These are phyloP conservation scores for Salix brachista DNA, from an alignment of 345 rosid species.

Conservation along the genomic window DNA sequence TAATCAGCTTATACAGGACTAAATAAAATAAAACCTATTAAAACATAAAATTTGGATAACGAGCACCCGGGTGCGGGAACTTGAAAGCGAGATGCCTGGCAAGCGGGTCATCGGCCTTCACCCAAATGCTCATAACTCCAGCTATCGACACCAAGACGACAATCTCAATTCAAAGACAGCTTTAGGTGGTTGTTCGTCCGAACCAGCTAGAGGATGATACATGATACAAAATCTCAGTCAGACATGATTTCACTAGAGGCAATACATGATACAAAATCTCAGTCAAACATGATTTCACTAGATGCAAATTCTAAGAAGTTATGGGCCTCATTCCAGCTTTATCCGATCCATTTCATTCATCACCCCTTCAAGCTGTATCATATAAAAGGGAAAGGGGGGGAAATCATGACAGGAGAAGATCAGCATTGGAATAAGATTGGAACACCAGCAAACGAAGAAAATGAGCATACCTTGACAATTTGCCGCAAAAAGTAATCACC, in stretches of 20 bases:
- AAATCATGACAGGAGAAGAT: neutral
- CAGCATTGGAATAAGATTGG: neutral
- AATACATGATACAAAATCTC: neutral
- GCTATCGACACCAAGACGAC: no score
- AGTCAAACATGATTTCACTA: neutral
- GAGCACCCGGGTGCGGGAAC: no score
- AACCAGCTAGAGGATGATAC: no score
- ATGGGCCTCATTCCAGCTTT: slow-evolving; percentile 55
- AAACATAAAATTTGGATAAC: no score
- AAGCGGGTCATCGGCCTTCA: no score
- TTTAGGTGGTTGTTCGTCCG: no score
- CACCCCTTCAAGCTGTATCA: slow-evolving; percentile 77
- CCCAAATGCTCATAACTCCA: no score
- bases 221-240: neutral
- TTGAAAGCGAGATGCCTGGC: no score
- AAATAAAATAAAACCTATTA: no score
- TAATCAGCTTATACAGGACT: no score
- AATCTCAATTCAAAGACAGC: no score
- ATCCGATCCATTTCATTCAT: slow-evolving; percentile 75
- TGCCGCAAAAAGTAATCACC: slow-evolving; percentile 94
- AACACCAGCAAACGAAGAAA: neutral
- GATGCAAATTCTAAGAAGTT: neutral
- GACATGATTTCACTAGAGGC: neutral
- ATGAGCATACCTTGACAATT: slow-evolving; percentile 66
- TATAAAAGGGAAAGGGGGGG: neutral